phyloP scores from a whole-genome alignment of 305 asterid genomes.

The Solanum hybrid region DNA sequence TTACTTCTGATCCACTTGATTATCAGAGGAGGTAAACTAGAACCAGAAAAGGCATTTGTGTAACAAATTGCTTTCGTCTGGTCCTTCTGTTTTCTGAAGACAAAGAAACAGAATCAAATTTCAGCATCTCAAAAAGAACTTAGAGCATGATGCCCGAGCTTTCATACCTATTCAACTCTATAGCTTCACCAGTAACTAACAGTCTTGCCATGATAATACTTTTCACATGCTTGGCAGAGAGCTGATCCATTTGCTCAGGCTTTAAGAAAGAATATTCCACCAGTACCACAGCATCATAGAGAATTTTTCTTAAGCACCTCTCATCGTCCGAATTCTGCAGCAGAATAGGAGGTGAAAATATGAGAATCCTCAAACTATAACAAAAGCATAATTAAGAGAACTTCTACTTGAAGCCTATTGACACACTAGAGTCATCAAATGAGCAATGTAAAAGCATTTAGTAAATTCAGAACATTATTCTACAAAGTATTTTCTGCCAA shows the following conservation, averaged over 20 bases:
- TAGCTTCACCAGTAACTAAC: slow-evolving; percentile 35
- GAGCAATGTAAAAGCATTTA: background rate
- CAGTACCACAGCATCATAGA: slow-evolving; percentile 41
- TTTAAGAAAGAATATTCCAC: slow-evolving; percentile 59
- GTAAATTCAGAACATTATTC: background rate
- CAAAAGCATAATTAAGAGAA: background rate
- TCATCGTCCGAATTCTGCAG: slow-evolving; percentile 45
- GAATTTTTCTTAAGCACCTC: slow-evolving; percentile 33
- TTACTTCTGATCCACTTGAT: slow-evolving; percentile 31
- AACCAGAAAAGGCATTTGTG: slow-evolving; percentile 43
- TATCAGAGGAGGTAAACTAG: slow-evolving; percentile 38
- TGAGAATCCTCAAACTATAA: background rate
- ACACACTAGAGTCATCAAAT: background rate
- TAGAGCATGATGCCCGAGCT: background rate
- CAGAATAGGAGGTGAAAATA: background rate
- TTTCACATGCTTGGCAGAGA: slow-evolving; percentile 38
- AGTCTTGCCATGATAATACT: slow-evolving; percentile 38
- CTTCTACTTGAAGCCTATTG: background rate
- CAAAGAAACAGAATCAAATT: slow-evolving; percentile 5
- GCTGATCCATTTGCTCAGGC: slow-evolving; percentile 36
- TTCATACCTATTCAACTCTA: slow-evolving; percentile 41
- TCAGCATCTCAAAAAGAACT: background rate
- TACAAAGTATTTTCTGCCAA: background rate
- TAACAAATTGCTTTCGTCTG: slow-evolving; percentile 38
- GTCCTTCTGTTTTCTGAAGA: slow-evolving; percentile 42